Percentiles rank a stretch among this genome's conserved stretches.
phyloP scores from a whole-genome alignment of 306 rosid genomes.

The Fagus sylvatica region DNA sequence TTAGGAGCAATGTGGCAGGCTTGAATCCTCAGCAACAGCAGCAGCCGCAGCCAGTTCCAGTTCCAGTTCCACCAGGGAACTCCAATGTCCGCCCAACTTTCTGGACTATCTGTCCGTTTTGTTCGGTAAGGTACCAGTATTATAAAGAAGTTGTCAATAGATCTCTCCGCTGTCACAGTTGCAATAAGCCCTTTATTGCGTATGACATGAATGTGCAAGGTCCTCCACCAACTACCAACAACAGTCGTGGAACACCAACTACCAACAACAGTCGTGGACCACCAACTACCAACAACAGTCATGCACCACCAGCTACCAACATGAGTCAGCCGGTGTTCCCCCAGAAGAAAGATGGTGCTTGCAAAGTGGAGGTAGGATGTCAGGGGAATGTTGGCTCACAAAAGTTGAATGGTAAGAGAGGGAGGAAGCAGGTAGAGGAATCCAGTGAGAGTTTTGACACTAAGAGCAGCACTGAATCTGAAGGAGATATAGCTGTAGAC shows the following conservation, averaged over 20 bases:
- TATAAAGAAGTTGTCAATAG: conserved; percentile 52
- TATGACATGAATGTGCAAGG: conserved; percentile 46
- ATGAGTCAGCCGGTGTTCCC: conserved; percentile 48
- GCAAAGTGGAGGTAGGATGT: conserved; percentile 44
- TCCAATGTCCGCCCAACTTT: conserved; percentile 50
- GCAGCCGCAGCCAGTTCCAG: conserved; percentile 47
- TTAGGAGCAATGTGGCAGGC: conserved; percentile 40
- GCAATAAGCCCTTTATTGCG: conserved; percentile 63
- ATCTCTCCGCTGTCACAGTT: conserved; percentile 66
- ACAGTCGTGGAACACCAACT: neutral
- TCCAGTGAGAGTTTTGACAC: conserved; percentile 64
- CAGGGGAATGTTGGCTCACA: conserved; percentile 37
- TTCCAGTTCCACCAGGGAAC: conserved; percentile 44
- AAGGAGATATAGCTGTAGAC: conserved; percentile 41
- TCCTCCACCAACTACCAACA: conserved; percentile 10
- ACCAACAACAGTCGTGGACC: conserved; percentile 2
- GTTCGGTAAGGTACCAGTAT: conserved; percentile 61
- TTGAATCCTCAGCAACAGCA: conserved; percentile 46
- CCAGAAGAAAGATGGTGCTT: conserved; percentile 41
- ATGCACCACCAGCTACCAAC: conserved; percentile 31
- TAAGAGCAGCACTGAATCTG: conserved; percentile 53
- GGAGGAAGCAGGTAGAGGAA: conserved; percentile 48
- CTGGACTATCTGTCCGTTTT: conserved; percentile 80
- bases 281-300: conserved; percentile 40
- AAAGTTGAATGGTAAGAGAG: conserved; percentile 53